Evolutionary conservation across 2,329 filamentous ascomycete species (phyloP).

Genomic region (Fusarium sp.): DNA sequence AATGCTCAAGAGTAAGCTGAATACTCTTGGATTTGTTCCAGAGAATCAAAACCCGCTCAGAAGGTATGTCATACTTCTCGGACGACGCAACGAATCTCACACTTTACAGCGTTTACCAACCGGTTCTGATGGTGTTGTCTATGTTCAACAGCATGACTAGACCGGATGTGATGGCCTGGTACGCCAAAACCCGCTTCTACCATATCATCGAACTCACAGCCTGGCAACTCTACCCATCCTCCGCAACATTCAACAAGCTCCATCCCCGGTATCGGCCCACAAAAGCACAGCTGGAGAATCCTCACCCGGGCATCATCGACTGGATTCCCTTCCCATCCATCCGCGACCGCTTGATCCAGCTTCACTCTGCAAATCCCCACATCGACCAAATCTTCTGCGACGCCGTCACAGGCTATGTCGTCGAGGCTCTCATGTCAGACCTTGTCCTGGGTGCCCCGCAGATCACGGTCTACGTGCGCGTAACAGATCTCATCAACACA

Average conservation of each 20-base stretch:
- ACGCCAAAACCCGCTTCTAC: conserved; percentile 57
- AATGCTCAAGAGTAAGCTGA: conserved; percentile 46
- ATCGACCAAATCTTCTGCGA: conserved; percentile 54
- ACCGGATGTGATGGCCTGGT: conserved; percentile 54
- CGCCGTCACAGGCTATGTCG: conserved; percentile 52
- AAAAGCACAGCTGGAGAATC: conserved; percentile 40
- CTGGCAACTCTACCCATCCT: conserved; percentile 51
- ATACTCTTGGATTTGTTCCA: conserved; percentile 30
- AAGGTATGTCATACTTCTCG: conserved; percentile 10
- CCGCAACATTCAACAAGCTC: conserved; percentile 45
- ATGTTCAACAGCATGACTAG: conserved; percentile 55
- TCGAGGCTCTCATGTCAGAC: conserved; percentile 50
- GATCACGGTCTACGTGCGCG: conserved; percentile 48
- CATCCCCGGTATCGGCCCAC: conserved; percentile 51
- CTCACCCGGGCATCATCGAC: conserved; percentile 50
- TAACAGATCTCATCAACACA: conserved; percentile 50
- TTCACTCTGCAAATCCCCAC: conserved; percentile 50
- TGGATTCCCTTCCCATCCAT: conserved; percentile 51
- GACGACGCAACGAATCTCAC: not conserved
- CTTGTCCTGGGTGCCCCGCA: conserved; percentile 45
- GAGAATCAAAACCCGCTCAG: conserved; percentile 20
- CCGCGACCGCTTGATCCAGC: conserved; percentile 48
- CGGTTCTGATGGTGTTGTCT: conserved; percentile 50
- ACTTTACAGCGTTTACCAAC: conserved; percentile 44
- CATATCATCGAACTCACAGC: conserved; percentile 54